Base-by-base conservation (phyloP, 2,329 filamentous ascomycete genomes). In the Colletotrichum chlorophyti region DNA sequence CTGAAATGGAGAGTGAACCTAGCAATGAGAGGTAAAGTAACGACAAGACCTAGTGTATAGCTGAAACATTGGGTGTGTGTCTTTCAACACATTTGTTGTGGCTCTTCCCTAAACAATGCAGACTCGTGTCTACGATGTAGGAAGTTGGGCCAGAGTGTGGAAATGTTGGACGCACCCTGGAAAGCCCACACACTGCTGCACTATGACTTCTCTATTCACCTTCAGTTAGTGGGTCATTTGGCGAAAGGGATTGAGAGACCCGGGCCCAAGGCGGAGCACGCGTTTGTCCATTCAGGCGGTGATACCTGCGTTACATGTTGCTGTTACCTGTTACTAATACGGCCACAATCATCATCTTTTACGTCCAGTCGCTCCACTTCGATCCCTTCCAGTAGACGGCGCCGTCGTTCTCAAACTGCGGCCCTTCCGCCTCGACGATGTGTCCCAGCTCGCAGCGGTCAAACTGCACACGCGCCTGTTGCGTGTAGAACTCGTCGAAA, bases 401-500 rank as follows among this genome's bases (percentile, higher is more conserved):
- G 1, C 67, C 66, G 11, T 69, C 66, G 14, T 57, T 54, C 23
- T 66, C 66, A 49, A 70, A 74, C 64, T 80, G 77, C 6, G 81
- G 79, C 0, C 84, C 85, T 67, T 88, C 84, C 3, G 79, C 78
- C 17, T 79, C 77, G 2, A 81, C 34, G 21, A 87, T 73, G 63
- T 88, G 83, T 0, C 84, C 86, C 27, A 75, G 43, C 63, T 81
- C 79, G 65, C 85, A 87, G n/a, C 75, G 74, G 2, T 72, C 72
- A 62, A 81, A 88, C 7, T 69, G 67, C 0, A 88, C 81, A 32
- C 75, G 74, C 3, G 72, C 71, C 70, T 81, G 79, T 34, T 73
- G 66, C 14, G 64, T 67, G 62, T 87, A 87, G 61, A 85, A 86
- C 0, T 53, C 59, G 65, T 87, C 83, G 45, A 78, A 86, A 0